Conservation (phyloP, 331 rosid genomes). For the Pyrus hybrid region DNA sequence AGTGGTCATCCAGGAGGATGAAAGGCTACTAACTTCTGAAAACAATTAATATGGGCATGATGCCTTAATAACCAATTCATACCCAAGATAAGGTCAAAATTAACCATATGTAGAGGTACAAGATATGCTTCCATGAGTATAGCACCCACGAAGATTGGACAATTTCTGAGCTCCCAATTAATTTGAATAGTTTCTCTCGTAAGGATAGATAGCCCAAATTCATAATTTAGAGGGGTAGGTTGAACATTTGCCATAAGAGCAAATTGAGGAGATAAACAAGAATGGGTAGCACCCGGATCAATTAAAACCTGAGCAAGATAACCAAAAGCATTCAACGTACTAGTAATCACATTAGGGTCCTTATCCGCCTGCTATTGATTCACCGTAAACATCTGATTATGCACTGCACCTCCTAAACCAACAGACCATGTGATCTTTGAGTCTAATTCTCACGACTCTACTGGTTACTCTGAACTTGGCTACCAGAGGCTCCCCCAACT, state of each 20-base stretch:
- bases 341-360: not conserved
- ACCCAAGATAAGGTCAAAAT: not conserved
- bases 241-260: not conserved
- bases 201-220: not conserved
- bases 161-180: not conserved
- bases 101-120: not conserved
- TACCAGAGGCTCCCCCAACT: not conserved
- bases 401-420: not conserved
- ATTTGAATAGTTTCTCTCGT: rapidly evolving
- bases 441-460: not conserved
- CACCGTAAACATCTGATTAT: not conserved
- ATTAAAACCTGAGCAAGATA: not conserved
- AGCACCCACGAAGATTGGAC: not conserved
- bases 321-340: not conserved
- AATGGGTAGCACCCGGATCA: not conserved
- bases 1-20: rapidly evolving
- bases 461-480: rapidly evolving
- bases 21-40: not conserved
- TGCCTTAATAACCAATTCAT: not conserved
- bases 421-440: no score
- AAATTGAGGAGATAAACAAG: not conserved
- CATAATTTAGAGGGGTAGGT: not conserved
- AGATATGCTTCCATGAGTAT: not conserved
- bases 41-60: not conserved
- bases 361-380: rapidly evolving